Conservation (phyloP, 768 basidiomycete genomes). For the Termitomyces eurrhizus region DNA sequence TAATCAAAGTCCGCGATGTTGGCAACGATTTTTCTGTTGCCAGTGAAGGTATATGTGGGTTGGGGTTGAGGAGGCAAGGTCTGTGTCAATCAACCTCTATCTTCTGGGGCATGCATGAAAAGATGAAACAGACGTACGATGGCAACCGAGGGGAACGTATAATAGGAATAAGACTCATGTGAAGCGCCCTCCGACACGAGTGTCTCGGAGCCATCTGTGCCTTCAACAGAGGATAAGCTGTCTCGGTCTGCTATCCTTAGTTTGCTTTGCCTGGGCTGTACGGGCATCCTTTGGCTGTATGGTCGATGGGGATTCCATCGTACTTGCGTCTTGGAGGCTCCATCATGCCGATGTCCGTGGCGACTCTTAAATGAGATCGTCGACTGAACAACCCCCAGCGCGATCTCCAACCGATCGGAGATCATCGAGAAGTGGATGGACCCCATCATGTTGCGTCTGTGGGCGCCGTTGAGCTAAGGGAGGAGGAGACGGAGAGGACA, state of each 20-base stretch:
- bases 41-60: conserved; percentile 2
- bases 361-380: background rate
- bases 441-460: conserved; percentile 8
- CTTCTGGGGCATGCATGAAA: background rate
- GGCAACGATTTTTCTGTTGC: conserved; percentile 11
- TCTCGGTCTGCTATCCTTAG: conserved; percentile 3
- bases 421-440: conserved; percentile 6
- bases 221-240: conserved; percentile 4
- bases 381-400: conserved; percentile 8
- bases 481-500: background rate
- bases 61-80: background rate
- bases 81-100: background rate
- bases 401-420: conserved; percentile 5
- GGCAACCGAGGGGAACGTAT: background rate
- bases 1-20: conserved; percentile 14
- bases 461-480: conserved; percentile 2
- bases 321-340: background rate
- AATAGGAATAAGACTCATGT: background rate
- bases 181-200: conserved; percentile 2
- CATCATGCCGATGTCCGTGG: background rate
- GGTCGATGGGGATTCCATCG: conserved; percentile 7
- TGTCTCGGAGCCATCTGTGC: conserved; percentile 10
- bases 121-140: conserved; percentile 1
- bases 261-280: background rate
- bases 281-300: background rate